phyloP scores from a whole-genome alignment of 73 alveolate genomes.

The Tetrahymena malaccensis region DNA sequence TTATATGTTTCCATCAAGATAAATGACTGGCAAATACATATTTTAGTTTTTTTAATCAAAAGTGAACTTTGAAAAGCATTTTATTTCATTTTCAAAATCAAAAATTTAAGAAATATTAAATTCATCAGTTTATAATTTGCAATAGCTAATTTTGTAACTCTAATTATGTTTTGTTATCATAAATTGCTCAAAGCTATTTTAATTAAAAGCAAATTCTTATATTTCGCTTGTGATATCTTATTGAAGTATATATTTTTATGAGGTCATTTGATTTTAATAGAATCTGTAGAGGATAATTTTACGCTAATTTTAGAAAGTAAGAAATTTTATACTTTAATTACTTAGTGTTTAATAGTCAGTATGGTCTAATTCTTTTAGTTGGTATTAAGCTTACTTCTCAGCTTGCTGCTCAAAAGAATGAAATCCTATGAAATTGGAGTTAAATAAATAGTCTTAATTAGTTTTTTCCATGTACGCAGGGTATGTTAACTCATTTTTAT shows the following conservation, averaged over 20 bases:
- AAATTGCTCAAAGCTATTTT: background rate
- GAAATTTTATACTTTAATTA: background rate
- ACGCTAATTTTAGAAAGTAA: background rate
- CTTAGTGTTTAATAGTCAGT: background rate
- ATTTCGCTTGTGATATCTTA: background rate
- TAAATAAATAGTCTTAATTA: background rate
- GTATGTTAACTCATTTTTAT: background rate
- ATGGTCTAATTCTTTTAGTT: background rate
- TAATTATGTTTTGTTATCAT: background rate
- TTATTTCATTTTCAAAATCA: background rate
- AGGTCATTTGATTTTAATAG: background rate
- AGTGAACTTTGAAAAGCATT: background rate
- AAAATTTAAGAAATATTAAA: background rate
- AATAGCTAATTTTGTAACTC: background rate
- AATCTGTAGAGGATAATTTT: background rate
- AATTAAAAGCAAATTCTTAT: background rate
- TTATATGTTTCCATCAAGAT: background rate
- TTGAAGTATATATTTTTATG: background rate
- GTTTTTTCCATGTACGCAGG: background rate
- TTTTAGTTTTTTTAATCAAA: background rate
- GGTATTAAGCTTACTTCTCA: background rate
- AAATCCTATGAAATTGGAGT: background rate
- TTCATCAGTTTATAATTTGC: background rate
- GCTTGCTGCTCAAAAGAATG: background rate
- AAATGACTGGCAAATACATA: background rate